These are phyloP conservation scores for Trapa incisa DNA, from an alignment of 345 rosid species.

Conservation along the genomic window DNA sequence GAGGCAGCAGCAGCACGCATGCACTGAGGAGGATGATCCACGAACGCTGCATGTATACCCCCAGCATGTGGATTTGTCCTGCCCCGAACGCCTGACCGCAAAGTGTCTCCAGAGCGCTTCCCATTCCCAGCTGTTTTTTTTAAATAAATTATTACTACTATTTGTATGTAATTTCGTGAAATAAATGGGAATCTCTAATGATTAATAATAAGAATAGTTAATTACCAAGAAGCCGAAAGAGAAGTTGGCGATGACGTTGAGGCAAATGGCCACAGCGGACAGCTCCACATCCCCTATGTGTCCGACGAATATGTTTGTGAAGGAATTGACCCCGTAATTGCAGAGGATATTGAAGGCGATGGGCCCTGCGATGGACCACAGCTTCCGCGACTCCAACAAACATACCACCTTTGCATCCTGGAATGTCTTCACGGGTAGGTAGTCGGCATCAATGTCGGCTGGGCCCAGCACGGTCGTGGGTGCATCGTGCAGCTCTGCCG, in stretches of 20 bases:
- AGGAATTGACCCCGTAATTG: slow-evolving; percentile 75
- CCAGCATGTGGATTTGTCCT: slow-evolving; percentile 59
- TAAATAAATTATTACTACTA: no score
- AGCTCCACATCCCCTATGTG: slow-evolving; percentile 86
- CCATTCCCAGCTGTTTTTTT: slow-evolving; percentile 72
- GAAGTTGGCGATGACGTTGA: slow-evolving; percentile 82
- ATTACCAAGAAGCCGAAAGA: slow-evolving; percentile 81
- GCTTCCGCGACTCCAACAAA: slow-evolving; percentile 38
- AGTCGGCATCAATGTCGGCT: slow-evolving; percentile 41
- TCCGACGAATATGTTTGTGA: slow-evolving; percentile 84
- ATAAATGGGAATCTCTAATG: no score
- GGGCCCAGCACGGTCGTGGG: slow-evolving; percentile 33
- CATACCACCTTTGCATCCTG: slow-evolving; percentile 40
- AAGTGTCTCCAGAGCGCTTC: slow-evolving; percentile 83
- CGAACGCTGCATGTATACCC: slow-evolving; percentile 92
- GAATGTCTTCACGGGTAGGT: slow-evolving; percentile 30
- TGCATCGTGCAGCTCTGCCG: slow-evolving; percentile 49
- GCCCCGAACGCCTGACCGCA: slow-evolving; percentile 98
- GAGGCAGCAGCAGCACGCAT: slow-evolving; percentile 53
- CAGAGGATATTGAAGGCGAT: slow-evolving; percentile 86
- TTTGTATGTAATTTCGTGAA: no score
- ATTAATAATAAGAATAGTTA: not conserved
- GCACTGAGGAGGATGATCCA: slow-evolving; percentile 61
- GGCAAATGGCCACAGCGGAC: slow-evolving; percentile 73
- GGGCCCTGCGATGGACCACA: slow-evolving; percentile 82